Evolutionary conservation across 352 stramenopile species (phyloP).

Genomic region (Phytophthora sojae): DNA sequence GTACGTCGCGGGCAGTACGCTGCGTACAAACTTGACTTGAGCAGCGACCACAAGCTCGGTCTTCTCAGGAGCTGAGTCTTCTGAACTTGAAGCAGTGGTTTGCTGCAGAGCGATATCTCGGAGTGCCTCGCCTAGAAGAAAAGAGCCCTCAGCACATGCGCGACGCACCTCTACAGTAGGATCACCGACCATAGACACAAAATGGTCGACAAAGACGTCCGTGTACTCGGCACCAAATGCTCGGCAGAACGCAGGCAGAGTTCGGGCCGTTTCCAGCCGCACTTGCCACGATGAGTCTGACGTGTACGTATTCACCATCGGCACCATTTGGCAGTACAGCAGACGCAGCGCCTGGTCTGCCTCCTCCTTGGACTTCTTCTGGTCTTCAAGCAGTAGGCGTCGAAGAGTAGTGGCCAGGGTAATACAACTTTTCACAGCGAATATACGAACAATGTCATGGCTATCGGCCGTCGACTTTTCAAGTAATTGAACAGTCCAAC

Average conservation of each 20-base stretch:
- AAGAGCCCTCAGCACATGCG: constrained; percentile 73
- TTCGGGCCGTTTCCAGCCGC: constrained; percentile 77
- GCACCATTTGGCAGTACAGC: constrained; percentile 84
- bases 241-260: constrained; percentile 76
- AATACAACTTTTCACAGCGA: constrained; percentile 86
- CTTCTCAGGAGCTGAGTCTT: constrained; percentile 2
- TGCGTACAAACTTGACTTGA: constrained; percentile 84
- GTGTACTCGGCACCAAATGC: constrained; percentile 83
- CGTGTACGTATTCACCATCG: constrained; percentile 90
- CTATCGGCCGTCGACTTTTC: constrained; percentile 86
- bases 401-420: constrained; percentile 70
- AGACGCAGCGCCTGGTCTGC: constrained; percentile 63
- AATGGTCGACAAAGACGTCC: constrained; percentile 90
- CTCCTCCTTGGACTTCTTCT: constrained; percentile 28
- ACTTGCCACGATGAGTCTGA: constrained; percentile 91
- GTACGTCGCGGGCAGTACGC: constrained; percentile 82
- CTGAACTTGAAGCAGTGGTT: constrained; percentile 13
- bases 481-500: constrained; percentile 80
- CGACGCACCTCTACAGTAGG: constrained; percentile 87
- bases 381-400: constrained; percentile 57
- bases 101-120: constrained; percentile 55
- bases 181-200: constrained; percentile 83
- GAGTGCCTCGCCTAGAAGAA: constrained; percentile 69
- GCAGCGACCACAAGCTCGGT: constrained; percentile 58
- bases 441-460: constrained; percentile 90